Evolutionary conservation across 2,329 filamentous ascomycete species (phyloP).

Genomic region (Hypoxylon sp.): DNA sequence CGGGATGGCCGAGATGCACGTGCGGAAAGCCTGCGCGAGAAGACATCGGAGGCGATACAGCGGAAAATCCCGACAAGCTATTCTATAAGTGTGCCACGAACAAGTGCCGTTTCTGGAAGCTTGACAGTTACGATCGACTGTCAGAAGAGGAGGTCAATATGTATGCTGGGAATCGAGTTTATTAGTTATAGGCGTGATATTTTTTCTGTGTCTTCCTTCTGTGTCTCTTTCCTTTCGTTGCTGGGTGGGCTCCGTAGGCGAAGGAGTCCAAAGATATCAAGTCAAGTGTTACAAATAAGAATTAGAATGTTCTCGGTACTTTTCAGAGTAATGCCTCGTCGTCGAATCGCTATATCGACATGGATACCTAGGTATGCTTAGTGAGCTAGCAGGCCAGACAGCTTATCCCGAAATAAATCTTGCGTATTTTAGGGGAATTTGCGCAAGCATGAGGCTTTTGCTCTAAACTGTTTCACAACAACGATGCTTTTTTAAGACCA

Average conservation of each 20-base stretch:
- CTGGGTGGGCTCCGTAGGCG: background rate
- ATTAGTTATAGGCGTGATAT: background rate
- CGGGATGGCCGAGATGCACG: slow-evolving; percentile 26
- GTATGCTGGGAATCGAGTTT: slow-evolving; percentile 23
- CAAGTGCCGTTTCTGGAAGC: slow-evolving; percentile 18
- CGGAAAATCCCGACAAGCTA: background rate
- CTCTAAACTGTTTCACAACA: background rate
- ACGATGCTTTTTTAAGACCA: slow-evolving; percentile 9
- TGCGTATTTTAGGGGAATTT: background rate
- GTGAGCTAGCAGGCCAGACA: background rate
- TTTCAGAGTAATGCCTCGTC: too few species aligned
- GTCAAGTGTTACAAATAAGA: background rate
- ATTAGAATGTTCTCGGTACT: background rate
- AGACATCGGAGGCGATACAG: slow-evolving; percentile 23
- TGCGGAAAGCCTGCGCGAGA: slow-evolving; percentile 37
- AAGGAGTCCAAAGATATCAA: background rate
- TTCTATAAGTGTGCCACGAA: slow-evolving; percentile 44
- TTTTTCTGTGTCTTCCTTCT: background rate
- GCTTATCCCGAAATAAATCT: background rate
- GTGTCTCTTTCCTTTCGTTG: background rate
- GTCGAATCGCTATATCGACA: too few species aligned
- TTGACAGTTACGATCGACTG: slow-evolving; percentile 26
- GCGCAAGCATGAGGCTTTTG: too few species aligned
- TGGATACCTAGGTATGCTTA: background rate
- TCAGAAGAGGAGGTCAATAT: slow-evolving; percentile 23